A percentile compares a stretch with the other conserved stretches of the same genome.
These are phyloP conservation scores for Apostasia ramifera DNA, from an alignment of 106 monocot species.

Conservation along the genomic window DNA sequence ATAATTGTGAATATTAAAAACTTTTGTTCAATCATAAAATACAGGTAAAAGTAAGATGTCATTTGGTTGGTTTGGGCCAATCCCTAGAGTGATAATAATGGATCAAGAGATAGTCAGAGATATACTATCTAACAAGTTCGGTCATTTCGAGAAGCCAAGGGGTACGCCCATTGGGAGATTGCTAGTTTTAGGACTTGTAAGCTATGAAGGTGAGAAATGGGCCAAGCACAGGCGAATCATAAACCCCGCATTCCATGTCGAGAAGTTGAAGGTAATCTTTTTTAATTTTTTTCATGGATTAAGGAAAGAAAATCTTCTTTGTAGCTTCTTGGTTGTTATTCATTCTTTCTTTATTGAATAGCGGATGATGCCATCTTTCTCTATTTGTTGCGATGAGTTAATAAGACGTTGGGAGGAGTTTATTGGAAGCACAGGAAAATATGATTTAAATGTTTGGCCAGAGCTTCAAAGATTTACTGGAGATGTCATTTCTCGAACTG, in stretches of 20 bases:
- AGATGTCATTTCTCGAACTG: slow-evolving; percentile 63
- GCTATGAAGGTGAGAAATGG: slow-evolving; percentile 75
- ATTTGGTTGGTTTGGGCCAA: slow-evolving; percentile 52
- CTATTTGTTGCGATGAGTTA: slow-evolving; percentile 25
- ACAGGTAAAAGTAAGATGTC: slow-evolving; percentile 54
- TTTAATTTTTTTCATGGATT: not conserved
- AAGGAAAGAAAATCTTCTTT: not conserved
- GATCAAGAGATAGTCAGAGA: slow-evolving; percentile 61
- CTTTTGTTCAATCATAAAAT: not conserved
- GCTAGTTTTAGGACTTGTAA: slow-evolving; percentile 26
- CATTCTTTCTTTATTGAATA: not conserved
- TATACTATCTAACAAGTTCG: slow-evolving; percentile 51
- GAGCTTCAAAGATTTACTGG: slow-evolving; percentile 52
- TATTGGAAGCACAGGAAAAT: slow-evolving; percentile 7
- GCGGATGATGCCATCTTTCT: slow-evolving; percentile 17
- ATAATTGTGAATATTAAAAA: too few relatives aligned
- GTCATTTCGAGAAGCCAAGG: slow-evolving; percentile 41
- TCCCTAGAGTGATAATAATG: slow-evolving; percentile 43
- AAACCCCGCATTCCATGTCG: slow-evolving; percentile 79
- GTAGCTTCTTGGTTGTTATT: not conserved
- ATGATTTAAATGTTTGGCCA: slow-evolving; percentile 43
- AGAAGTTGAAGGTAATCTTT: slow-evolving; percentile 63
- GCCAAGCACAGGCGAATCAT: slow-evolving; percentile 62
- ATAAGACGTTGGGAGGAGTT: slow-evolving; percentile 21
- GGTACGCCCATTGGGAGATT: slow-evolving; percentile 7